Evolutionary conservation across 2,329 filamentous ascomycete species (phyloP), one percentile per base, ranked within the genome.

Genomic region (Colletotrichum lupini): DNA sequence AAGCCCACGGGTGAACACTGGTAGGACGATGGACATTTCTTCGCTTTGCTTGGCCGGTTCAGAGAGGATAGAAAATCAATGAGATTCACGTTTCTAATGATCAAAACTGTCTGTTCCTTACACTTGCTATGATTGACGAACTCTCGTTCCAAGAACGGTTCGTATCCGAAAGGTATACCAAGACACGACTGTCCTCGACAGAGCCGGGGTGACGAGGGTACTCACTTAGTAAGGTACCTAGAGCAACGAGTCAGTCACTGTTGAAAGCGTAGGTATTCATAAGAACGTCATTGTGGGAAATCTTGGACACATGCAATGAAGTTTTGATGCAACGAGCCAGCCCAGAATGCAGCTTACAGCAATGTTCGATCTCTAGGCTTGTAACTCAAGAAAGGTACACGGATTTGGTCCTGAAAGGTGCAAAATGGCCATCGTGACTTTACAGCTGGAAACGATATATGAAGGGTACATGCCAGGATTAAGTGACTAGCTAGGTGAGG

Each of bases 61-160:
- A 66, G 56, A 61, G 68, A 66, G 56, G 61, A 35, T 73, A 71
- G 71, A 71, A 73, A 71, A 73, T 52, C 60, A 71, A 73, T 57
- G 67, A 73, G 56, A 73, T 71, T 71, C 57, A 73, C 60, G 67
- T 71, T 73, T 73, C 56, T 61, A 65, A 65, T 56, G 66, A 73
- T 5, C 22, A 12, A n/a, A 22, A 22, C 8, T 19, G n/a, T 14
- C 24, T 22, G 11, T 22, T n/a, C 8, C 37, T n/a, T 16, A n/a
- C 3, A 19, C 28, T 24, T 57, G 16, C n/a, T 35, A 3, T 26
- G 14, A 4, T 16, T 22, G 24, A 11, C 30, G 12, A 14, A 19
- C 9, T 4, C 24, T 64, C n/a, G 16, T 19, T n/a, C 32, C 5
- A 7, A 14, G 7, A 19, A 26, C 6, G 9, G 14, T 7, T 26